These are phyloP conservation scores for Chrysosporium queenslandicum DNA, from an alignment of 2,329 filamentous ascomycete species.

Conservation along the genomic window DNA sequence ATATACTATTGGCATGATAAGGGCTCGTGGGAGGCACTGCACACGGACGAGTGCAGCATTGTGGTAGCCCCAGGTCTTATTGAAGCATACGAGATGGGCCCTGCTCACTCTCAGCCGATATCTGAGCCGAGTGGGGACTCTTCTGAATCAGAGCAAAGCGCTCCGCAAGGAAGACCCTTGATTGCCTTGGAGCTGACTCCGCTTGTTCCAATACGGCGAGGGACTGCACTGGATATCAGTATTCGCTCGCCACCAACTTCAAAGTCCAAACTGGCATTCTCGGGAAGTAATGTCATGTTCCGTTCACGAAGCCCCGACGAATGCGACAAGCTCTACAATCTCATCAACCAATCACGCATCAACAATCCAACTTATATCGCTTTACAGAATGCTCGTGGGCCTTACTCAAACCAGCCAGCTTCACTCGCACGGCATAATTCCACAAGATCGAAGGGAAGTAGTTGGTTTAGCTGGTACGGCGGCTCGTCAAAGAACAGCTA, in stretches of 20 bases:
- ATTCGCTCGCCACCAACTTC: slow-evolving; percentile 74
- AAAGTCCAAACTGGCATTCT: slow-evolving; percentile 56
- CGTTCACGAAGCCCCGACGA: slow-evolving; percentile 66
- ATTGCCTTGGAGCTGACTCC: slow-evolving; percentile 79
- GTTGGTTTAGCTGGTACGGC: slow-evolving; percentile 43
- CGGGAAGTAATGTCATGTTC: slow-evolving; percentile 78
- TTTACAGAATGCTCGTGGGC: slow-evolving; percentile 59
- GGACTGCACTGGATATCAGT: slow-evolving; percentile 86
- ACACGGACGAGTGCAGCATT: slow-evolving; percentile 54
- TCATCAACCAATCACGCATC: slow-evolving; percentile 80
- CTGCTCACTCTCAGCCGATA: slow-evolving; percentile 25
- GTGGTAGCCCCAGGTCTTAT: slow-evolving; percentile 55
- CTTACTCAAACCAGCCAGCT: slow-evolving; percentile 48
- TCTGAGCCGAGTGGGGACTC: slow-evolving; percentile 17
- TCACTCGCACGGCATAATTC: slow-evolving; percentile 42
- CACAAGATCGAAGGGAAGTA: slow-evolving; percentile 33
- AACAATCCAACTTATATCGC: slow-evolving; percentile 85
- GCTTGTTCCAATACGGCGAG: slow-evolving; percentile 77
- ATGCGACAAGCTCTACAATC: slow-evolving; percentile 69
- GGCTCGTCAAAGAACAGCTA: slow-evolving; percentile 43
- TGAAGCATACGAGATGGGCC: slow-evolving; percentile 50
- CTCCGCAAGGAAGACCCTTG: slow-evolving; percentile 37
- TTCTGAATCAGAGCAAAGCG: slow-evolving; percentile 12
- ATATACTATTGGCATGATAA: slow-evolving; percentile 56
- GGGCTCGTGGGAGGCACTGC: slow-evolving; percentile 51